Percentiles rank a stretch among this genome's conserved stretches.
These are phyloP conservation scores for Lactarius sp. DNA, from an alignment of 768 basidiomycete species.

Conservation along the genomic window DNA sequence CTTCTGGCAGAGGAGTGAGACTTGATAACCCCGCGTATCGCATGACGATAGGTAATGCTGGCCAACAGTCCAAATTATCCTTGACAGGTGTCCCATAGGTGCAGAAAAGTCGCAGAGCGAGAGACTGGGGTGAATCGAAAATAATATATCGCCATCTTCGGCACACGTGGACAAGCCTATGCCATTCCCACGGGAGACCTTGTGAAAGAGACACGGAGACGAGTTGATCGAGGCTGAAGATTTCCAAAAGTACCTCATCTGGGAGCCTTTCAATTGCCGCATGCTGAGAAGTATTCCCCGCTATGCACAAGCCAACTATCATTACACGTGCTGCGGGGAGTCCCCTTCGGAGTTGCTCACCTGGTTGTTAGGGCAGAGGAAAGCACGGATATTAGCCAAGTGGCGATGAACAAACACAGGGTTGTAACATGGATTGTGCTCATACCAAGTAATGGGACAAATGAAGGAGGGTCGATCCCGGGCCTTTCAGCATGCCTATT, in stretches of 20 bases:
- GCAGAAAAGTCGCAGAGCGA: slow-evolving; percentile 9
- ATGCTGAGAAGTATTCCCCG: not conserved
- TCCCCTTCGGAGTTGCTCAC: not conserved
- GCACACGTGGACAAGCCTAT: slow-evolving; percentile 9
- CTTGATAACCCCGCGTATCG: not conserved
- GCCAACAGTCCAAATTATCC: slow-evolving; percentile 3
- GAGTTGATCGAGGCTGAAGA: not conserved
- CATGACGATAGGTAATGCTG: slow-evolving; percentile 9
- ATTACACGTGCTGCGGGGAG: not conserved
- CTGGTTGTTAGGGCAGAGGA: too few relatives aligned
- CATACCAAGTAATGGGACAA: too few relatives aligned
- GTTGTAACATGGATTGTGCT: not conserved
- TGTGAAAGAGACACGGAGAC: not conserved
- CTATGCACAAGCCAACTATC: not conserved
- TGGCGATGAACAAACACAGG: too few relatives aligned
- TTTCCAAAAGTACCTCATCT: not conserved
- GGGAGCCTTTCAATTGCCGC: not conserved
- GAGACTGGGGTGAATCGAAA: not conserved
- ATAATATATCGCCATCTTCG: not conserved
- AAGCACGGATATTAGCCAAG: too few relatives aligned
- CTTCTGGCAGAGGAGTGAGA: not conserved
- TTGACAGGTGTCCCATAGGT: slow-evolving; percentile 7
- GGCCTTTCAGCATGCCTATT: too few relatives aligned
- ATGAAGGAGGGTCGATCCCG: too few relatives aligned
- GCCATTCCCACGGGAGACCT: slow-evolving; percentile 11